These are phyloP conservation scores for Fusarium concolor DNA, from an alignment of 2,329 filamentous ascomycete genomes.

Conservation along the genomic window DNA sequence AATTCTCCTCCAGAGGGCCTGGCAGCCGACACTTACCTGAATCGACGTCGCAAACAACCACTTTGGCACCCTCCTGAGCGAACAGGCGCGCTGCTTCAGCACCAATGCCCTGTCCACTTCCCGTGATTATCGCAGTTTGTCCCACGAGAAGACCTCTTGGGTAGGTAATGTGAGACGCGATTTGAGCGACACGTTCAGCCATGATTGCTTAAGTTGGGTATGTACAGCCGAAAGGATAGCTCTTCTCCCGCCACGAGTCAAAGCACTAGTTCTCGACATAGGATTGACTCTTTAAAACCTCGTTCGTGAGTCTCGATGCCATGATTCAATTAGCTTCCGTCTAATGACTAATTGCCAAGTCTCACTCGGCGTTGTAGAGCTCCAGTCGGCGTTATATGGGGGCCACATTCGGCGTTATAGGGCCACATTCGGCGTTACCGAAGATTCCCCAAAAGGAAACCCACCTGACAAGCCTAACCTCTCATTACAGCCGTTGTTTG, in stretches of 20 bases:
- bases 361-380: background rate
- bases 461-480: too few species aligned
- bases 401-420: background rate
- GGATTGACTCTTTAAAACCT: background rate
- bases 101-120: background rate
- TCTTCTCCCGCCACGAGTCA: background rate
- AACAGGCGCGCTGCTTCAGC: background rate
- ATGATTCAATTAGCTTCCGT: background rate
- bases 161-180: background rate
- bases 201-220: background rate
- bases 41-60: background rate
- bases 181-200: slow-evolving; percentile 4
- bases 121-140: slow-evolving; percentile 1
- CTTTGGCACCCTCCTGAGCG: background rate
- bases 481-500: background rate
- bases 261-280: fast-evolving
- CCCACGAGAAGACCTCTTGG: background rate
- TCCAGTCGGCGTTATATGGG: background rate
- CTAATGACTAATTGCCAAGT: background rate
- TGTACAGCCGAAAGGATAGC: too few species aligned
- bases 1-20: background rate
- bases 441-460: background rate
- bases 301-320: fast-evolving
- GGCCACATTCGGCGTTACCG: background rate
- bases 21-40: background rate